phyloP scores from a whole-genome alignment of 768 basidiomycete genomes.

The Boletus rufocinnamomeus region DNA sequence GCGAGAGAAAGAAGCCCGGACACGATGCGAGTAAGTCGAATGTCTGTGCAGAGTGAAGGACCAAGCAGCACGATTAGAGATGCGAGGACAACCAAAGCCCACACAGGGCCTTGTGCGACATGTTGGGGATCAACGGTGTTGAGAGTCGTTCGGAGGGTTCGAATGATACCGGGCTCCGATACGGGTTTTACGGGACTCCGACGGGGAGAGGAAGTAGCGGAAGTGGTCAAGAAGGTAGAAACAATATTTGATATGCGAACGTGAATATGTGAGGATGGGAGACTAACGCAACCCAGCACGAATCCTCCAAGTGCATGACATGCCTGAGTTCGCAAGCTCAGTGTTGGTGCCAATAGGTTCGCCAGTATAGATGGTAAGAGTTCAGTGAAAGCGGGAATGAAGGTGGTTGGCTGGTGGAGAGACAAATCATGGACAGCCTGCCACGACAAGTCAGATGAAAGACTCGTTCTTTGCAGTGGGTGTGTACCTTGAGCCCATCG shows the following conservation, averaged over 20 bases:
- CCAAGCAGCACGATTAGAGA: conserved; percentile 68
- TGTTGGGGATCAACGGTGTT: conserved; percentile 53
- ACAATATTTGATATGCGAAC: conserved; percentile 53
- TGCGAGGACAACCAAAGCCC: conserved; percentile 70
- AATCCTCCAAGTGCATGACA: conserved; percentile 76
- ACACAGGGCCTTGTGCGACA: conserved; percentile 75
- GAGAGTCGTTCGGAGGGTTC: conserved; percentile 68
- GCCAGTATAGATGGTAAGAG: conserved; percentile 63
- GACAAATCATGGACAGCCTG: conserved; percentile 76
- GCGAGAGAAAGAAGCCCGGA: conserved; percentile 54
- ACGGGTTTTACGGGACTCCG: conserved; percentile 38
- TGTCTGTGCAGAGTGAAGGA: conserved; percentile 49
- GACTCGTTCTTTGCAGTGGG: conserved; percentile 6
- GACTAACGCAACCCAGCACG: conserved; percentile 50
- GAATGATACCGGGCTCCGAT: conserved; percentile 55
- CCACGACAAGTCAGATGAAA: conserved; percentile 13
- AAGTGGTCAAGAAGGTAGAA: conserved; percentile 48
- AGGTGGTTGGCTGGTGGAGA: conserved; percentile 60
- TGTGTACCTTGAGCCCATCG: conserved; percentile 72
- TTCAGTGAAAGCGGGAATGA: conserved; percentile 64
- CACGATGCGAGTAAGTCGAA: conserved; percentile 46
- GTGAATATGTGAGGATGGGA: conserved; percentile 52
- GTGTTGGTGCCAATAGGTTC: conserved; percentile 63
- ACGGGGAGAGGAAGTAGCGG: conserved; percentile 37
- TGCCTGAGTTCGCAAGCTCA: conserved; percentile 68